phyloP scores from a whole-genome alignment of 2,329 filamentous ascomycete genomes.

The Pseudocercospora vitis region DNA sequence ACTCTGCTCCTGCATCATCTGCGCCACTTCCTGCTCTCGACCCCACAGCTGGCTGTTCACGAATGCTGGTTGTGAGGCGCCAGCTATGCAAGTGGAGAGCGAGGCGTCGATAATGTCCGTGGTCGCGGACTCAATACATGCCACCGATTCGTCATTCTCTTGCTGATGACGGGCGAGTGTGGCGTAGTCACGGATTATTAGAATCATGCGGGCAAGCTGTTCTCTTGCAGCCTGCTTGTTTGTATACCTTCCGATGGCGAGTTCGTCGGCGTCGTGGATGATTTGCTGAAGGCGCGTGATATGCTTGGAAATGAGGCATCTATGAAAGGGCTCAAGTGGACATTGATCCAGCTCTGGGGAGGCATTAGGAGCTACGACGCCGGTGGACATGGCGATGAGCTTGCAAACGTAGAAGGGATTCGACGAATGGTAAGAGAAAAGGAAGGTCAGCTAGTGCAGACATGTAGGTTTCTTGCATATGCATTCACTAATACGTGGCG shows the following conservation, averaged over 20 bases:
- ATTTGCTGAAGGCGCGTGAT: constrained; percentile 15
- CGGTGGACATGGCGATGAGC: too few species aligned
- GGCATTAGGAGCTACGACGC: too few species aligned
- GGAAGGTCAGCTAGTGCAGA: too few species aligned
- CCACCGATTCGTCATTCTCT: neutral
- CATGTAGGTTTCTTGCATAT: too few species aligned
- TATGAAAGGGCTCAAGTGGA: constrained; percentile 21
- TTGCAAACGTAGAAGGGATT: too few species aligned
- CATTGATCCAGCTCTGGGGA: constrained; percentile 2
- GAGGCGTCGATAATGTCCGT: constrained; percentile 20
- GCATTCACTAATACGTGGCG: too few species aligned
- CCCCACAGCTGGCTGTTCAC: constrained; percentile 13
- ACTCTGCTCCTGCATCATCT: constrained; percentile 20
- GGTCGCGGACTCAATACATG: constrained; percentile 15
- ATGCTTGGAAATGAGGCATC: constrained; percentile 19
- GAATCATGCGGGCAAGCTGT: constrained; percentile 23
- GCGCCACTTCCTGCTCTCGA: constrained; percentile 22
- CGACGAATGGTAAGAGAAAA: too few species aligned
- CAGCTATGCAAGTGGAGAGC: constrained; percentile 8
- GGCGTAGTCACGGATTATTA: constrained; percentile 12
- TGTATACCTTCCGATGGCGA: constrained; percentile 12
- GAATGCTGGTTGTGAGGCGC: constrained; percentile 11
- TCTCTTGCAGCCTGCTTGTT: constrained; percentile 21
- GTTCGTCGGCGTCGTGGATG: constrained; percentile 11
- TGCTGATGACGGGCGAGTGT: neutral